Evolutionary conservation across 2,329 filamentous ascomycete genomes (phyloP), one percentile per base, ranked within the genome.

Genomic region (Calonectria henricotiae): DNA sequence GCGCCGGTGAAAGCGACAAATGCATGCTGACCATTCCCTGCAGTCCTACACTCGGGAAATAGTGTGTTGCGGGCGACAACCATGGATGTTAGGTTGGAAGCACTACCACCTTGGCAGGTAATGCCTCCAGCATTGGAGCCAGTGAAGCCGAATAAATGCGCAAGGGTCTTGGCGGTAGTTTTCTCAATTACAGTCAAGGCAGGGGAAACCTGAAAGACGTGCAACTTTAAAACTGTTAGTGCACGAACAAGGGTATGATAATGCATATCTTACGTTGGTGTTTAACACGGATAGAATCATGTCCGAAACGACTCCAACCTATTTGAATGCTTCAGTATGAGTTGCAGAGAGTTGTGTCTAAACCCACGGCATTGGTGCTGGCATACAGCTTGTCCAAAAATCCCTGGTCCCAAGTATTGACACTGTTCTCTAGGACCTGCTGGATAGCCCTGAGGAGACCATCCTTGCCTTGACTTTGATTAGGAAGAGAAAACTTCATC

Each of bases 371-470:
- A 79, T 96, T 96, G 44, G 94, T 97, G 73, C 92, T 92, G n/a
- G 93, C 90, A 82, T 98, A 98, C 20, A 98, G 86, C 84, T 99
- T 98, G 83, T 98, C 95, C 79, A 98, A 84, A 83, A 98, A 99
- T 12, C 96, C 96, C 82, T 98, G 95, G 79, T 97, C 93, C 94
- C 95, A 98, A n/a, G 96, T 98, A 83, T 99, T 99, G 79, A 98
- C 96, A 78, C 93, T 96, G 82, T 97, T 95, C 73, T 89, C 87
- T 47, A 98, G 86, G 23, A 98, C 87, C 70, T 91, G 89, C 74
- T 90, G 85, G 54, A 97, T 88, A 3, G 90, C 89, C 39, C 90
- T 87, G 32, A 98, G 84, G 37, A 98, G 84, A 0, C 95, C 96
- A 49, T 93, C 89, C 75, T 93, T 93, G 1, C 91, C 92, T 71